Evolutionary conservation across 164 flowering plant species (phyloP).

Genomic region (Vitis riparia): DNA sequence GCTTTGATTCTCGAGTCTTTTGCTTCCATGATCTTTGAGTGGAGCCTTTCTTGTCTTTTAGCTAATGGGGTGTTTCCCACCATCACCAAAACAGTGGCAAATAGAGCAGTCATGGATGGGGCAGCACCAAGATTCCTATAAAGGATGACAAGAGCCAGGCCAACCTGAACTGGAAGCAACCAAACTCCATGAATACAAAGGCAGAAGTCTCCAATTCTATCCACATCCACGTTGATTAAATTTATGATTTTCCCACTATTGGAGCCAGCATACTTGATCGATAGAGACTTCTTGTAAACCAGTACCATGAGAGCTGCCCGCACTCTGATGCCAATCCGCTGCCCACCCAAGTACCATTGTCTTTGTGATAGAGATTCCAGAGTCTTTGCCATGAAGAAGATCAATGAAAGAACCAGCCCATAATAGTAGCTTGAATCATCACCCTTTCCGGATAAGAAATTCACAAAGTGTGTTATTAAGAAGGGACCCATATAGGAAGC

Average conservation of each 20-base stretch:
- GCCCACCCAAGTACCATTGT: slow-evolving; percentile 88
- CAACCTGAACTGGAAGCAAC: slow-evolving; percentile 79
- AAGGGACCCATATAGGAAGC: slow-evolving; percentile 84
- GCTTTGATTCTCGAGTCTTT: slow-evolving; percentile 75
- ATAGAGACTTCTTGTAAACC: slow-evolving; percentile 57
- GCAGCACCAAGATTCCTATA: slow-evolving; percentile 65
- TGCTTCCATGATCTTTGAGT: slow-evolving; percentile 80
- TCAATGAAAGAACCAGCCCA: slow-evolving; percentile 61
- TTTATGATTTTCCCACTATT: slow-evolving; percentile 60
- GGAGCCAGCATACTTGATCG: slow-evolving; percentile 41
- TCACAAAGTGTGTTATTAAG: slow-evolving; percentile 65
- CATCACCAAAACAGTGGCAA: slow-evolving; percentile 62
- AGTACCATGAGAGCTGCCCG: slow-evolving; percentile 60
- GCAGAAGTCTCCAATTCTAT: slow-evolving; percentile 75
- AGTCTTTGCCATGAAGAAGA: slow-evolving; percentile 67
- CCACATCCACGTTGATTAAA: slow-evolving; percentile 72
- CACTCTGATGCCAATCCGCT: slow-evolving; percentile 59
- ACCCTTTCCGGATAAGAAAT: slow-evolving; percentile 43
- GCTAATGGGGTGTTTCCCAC: slow-evolving; percentile 78
- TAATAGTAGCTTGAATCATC: slow-evolving; percentile 40
- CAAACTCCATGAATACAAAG: slow-evolving; percentile 73
- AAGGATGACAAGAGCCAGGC: slow-evolving; percentile 63
- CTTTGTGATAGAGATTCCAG: slow-evolving; percentile 79
- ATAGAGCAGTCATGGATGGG: slow-evolving; percentile 64
- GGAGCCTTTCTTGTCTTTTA: slow-evolving; percentile 56